These are phyloP conservation scores for Phytopythium delawarense DNA, from an alignment of 352 stramenopile species.

Conservation along the genomic window DNA sequence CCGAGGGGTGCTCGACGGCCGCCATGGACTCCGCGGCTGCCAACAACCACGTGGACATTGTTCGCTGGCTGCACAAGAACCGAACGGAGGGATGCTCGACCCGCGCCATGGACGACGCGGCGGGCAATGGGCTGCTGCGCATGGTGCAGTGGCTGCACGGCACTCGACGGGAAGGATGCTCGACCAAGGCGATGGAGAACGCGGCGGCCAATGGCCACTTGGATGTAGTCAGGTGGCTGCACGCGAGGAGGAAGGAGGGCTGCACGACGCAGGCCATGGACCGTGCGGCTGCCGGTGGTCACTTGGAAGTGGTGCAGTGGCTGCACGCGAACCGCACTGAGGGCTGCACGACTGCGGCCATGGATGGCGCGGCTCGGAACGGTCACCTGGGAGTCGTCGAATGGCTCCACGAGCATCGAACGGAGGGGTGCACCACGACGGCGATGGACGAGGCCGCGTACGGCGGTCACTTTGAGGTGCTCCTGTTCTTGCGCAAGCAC, in stretches of 20 bases:
- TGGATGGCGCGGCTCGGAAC: slow-evolving; percentile 13
- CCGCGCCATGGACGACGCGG: slow-evolving; percentile 21
- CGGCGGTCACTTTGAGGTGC: slow-evolving; percentile 2
- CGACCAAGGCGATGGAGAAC: slow-evolving; percentile 23
- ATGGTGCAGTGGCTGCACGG: slow-evolving; percentile 25
- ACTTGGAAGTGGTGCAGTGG: slow-evolving; percentile 24
- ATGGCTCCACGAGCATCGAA: slow-evolving; percentile 17
- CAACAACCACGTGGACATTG: slow-evolving; percentile 20
- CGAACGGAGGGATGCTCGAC: slow-evolving; percentile 23
- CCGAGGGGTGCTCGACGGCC: slow-evolving; percentile 5
- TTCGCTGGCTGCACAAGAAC: slow-evolving; percentile 27
- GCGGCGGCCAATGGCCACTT: slow-evolving; percentile 20
- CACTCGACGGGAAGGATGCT: slow-evolving; percentile 21
- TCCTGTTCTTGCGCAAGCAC: slow-evolving; percentile 1
- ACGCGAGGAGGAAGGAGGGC: slow-evolving; percentile 21
- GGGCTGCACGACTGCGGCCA: slow-evolving; percentile 21
- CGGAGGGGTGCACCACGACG: neutral
- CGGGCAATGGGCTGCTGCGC: slow-evolving; percentile 17
- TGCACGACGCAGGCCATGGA: slow-evolving; percentile 26
- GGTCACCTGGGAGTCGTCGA: slow-evolving; percentile 18
- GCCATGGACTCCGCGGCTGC: slow-evolving; percentile 25
- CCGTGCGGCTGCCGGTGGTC: slow-evolving; percentile 16
- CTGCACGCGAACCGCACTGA: slow-evolving; percentile 21
- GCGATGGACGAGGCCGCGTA: slow-evolving; percentile 6
- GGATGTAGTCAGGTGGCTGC: slow-evolving; percentile 19